phyloP scores from a whole-genome alignment of 2,329 filamentous ascomycete species.

The Ceratocystis cubensis region DNA sequence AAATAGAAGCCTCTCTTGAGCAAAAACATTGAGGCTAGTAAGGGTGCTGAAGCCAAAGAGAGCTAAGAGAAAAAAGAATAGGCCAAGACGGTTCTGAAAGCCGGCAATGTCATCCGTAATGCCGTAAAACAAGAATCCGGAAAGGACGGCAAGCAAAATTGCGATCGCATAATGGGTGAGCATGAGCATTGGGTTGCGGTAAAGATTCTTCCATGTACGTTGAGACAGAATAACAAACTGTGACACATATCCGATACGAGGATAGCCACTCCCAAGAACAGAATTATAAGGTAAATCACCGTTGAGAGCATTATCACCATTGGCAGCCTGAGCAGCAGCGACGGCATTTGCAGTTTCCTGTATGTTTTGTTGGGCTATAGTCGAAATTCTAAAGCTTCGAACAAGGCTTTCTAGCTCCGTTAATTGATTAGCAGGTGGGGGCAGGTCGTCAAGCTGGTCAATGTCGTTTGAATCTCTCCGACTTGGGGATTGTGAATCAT shows the following conservation, averaged over 20 bases:
- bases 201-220: conserved; percentile 92
- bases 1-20: conserved; percentile 78
- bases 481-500: neutral
- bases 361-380: conserved; percentile 59
- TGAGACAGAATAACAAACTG: conserved; percentile 85
- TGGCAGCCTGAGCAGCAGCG: conserved; percentile 49
- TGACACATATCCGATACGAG: conserved; percentile 61
- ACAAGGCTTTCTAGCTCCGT: conserved; percentile 78
- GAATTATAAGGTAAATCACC: conserved; percentile 34
- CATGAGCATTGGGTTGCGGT: conserved; percentile 96
- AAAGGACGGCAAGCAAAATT: conserved; percentile 84
- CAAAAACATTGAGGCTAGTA: conserved; percentile 87
- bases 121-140: conserved; percentile 91
- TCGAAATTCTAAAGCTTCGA: conserved; percentile 60
- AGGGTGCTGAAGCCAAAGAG: conserved; percentile 95
- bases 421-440: conserved; percentile 45
- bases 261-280: conserved; percentile 65
- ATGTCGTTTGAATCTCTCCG: neutral
- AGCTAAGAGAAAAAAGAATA: conserved; percentile 95
- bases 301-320: conserved; percentile 41
- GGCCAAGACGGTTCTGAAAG: conserved; percentile 90
- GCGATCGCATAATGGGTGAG: conserved; percentile 96
- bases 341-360: conserved; percentile 69
- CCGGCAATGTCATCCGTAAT: conserved; percentile 91
- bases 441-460: conserved; percentile 57